Conservation (phyloP, 1,284 basidiomycete genomes). For the Tetrapyrgos nigripes region DNA sequence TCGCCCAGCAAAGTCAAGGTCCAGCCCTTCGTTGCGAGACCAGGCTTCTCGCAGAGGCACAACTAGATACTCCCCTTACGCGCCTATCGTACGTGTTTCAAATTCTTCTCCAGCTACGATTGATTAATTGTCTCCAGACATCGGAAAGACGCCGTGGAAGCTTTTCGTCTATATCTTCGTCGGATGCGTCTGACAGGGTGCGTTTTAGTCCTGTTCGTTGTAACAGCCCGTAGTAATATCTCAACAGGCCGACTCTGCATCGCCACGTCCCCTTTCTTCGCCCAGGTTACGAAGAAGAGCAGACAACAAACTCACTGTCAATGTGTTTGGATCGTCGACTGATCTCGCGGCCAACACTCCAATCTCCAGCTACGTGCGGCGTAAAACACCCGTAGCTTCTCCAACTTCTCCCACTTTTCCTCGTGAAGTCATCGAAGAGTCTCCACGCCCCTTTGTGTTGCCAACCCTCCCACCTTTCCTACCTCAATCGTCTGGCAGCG, state of each 20-base stretch:
- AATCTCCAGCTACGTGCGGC: slow-evolving; percentile 78
- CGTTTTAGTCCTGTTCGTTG: slow-evolving; percentile 7
- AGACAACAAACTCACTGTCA: slow-evolving; percentile 46
- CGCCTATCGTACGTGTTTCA: slow-evolving; percentile 55
- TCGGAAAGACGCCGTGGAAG: slow-evolving; percentile 46
- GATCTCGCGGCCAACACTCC: slow-evolving; percentile 63
- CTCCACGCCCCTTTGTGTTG: slow-evolving; percentile 59
- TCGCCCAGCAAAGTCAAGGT: slow-evolving; percentile 47
- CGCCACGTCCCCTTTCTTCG: slow-evolving; percentile 50
- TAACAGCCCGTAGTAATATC: slow-evolving; percentile 13
- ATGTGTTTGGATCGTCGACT: slow-evolving; percentile 49
- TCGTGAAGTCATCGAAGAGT: slow-evolving; percentile 33
- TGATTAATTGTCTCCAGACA: slow-evolving; percentile 32
- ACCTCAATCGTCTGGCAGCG: slow-evolving; percentile 45
- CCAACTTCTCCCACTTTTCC: slow-evolving; percentile 71
- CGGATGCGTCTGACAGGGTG: slow-evolving; percentile 40
- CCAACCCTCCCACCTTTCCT: slow-evolving; percentile 60
- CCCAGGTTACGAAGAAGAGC: slow-evolving; percentile 42
- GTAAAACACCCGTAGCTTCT: slow-evolving; percentile 75
- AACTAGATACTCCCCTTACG: slow-evolving; percentile 71
- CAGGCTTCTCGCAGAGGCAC: slow-evolving; percentile 45
- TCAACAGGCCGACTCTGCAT: slow-evolving; percentile 47
- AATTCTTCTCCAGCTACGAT: slow-evolving; percentile 12
- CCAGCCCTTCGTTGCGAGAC: slow-evolving; percentile 52
- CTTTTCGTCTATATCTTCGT: slow-evolving; percentile 45